Percentiles rank a stretch among this genome's conserved stretches.
Evolutionary conservation across 225 moss, liverwort and hornwort species (phyloP).

Genomic region (Pseudisothecium myosuroides): DNA sequence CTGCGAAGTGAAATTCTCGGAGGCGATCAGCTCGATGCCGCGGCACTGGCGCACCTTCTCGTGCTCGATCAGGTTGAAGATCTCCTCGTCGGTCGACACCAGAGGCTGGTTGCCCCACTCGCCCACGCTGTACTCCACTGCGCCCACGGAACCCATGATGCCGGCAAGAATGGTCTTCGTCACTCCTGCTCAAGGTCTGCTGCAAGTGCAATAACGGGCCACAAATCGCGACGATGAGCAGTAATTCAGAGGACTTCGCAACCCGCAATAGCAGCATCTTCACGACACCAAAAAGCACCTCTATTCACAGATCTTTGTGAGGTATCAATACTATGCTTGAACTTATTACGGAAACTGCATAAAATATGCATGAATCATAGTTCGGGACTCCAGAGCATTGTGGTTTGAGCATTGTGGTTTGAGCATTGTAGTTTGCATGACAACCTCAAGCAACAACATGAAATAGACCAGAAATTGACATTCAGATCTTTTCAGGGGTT

Average conservation of each 20-base stretch:
- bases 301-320: too few relatives aligned
- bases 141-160: constrained; percentile 13
- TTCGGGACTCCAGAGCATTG: background rate
- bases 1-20: constrained; percentile 49
- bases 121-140: constrained; percentile 7
- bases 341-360: too few relatives aligned
- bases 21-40: constrained; percentile 56
- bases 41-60: constrained; percentile 56
- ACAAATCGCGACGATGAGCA: background rate
- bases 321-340: background rate
- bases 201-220: background rate
- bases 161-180: background rate
- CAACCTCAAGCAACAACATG: background rate
- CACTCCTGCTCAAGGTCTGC: background rate
- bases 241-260: too few relatives aligned
- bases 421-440: background rate
- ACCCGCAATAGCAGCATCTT: background rate
- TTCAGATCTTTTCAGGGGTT: background rate
- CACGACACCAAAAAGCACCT: background rate
- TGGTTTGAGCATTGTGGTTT: too few relatives aligned
- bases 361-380: background rate
- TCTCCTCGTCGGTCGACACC: constrained; percentile 37
- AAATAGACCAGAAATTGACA: too few relatives aligned
- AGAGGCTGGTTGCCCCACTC: constrained; percentile 42
- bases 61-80: constrained; percentile 50